phyloP scores from a whole-genome alignment of 1,139 yeast species.

The Magnusiomyces starmeri region DNA sequence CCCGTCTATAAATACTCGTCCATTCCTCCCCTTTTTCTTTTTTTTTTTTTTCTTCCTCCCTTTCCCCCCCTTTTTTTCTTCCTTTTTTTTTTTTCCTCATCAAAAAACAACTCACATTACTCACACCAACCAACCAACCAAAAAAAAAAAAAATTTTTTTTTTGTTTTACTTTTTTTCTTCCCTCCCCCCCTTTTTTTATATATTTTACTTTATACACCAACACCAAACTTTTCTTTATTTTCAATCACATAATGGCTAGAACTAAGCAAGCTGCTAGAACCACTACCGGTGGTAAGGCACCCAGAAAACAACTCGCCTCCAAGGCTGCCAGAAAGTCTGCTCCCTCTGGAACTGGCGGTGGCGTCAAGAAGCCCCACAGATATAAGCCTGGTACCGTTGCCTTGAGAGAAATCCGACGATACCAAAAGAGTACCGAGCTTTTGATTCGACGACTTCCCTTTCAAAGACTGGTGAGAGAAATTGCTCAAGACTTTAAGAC shows the following conservation, averaged over 20 bases:
- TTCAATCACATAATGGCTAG: slow-evolving; percentile 63
- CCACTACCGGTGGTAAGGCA: slow-evolving; percentile 99
- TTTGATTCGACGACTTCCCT: slow-evolving; percentile 93
- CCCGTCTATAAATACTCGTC: neutral
- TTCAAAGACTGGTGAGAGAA: slow-evolving; percentile 98
- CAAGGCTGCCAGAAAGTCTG: slow-evolving; percentile 98
- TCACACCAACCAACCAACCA: neutral
- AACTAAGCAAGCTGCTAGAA: slow-evolving; percentile 98
- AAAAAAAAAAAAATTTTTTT: neutral
- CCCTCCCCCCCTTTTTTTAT: slow-evolving; percentile 2
- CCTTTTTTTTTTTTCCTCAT: neutral
- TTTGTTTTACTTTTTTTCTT: neutral
- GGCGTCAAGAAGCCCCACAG: slow-evolving; percentile 99
- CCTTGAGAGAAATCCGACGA: slow-evolving; percentile 98
- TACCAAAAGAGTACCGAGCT: slow-evolving; percentile 97
- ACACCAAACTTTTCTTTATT: slow-evolving; percentile 6
- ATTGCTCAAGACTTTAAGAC: slow-evolving; percentile 98
- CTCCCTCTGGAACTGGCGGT: slow-evolving; percentile 68
- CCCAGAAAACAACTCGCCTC: slow-evolving; percentile 99
- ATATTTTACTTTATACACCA: neutral
- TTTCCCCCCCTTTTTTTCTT: neutral
- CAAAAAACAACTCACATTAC: neutral
- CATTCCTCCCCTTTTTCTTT: neutral
- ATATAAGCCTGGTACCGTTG: slow-evolving; percentile 99
- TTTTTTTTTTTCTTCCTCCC: neutral